Base-by-base conservation (phyloP, 2,329 filamentous ascomycete species). In the Alternaria consortialis region DNA sequence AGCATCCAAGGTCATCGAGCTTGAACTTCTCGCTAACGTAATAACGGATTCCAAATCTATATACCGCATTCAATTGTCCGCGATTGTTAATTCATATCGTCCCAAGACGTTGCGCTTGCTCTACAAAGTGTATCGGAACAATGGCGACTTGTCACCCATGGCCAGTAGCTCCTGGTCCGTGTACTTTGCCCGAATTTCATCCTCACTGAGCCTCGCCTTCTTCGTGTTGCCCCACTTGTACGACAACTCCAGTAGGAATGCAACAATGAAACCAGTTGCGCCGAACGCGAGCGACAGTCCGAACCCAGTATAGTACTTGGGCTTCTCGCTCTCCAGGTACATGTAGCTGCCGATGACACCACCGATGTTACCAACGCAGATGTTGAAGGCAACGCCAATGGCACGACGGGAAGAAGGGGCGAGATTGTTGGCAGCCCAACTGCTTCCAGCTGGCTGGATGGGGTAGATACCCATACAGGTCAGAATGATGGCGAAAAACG, bases 401-500 rank as follows among this genome's bases (percentile, higher is more conserved):
- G 74, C 71, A 17, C 74, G 74, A 37, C 72, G 74, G 34, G 68
- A 70, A 17, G 67, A 57, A 15, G 71, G 73, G 11, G 75, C 71
- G 3, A 72, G 56, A 27, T 77, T 77, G 56, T 74, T 72, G n/a
- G 65, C 64, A 12, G 69, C 68, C 74, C 73, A 77, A 2, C 74
- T 71, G 25, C 64, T 71, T 50, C 69, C 69, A 4, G 65, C 70
- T 4, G 74, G 72, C n/a, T 71, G 71, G n/a, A 76, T 67, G 7
- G 74, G 74, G 53, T 77, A 77, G 52, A 77, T 73, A 29, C 80
- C 79, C 9, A 80, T 73, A 31, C 75, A 82, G 0, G 82, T 79
- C 5, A 84, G 66, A 39, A 79, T 81, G 31, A 84, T 78, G 1
- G 77, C 81, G 50, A 83, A 82, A 61, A 82, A 83, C 53, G 79